Percentiles rank a stretch among this genome's conserved stretches.
phyloP scores from a whole-genome alignment of 1,284 basidiomycete species.

The Rhodotorula glutinis region DNA sequence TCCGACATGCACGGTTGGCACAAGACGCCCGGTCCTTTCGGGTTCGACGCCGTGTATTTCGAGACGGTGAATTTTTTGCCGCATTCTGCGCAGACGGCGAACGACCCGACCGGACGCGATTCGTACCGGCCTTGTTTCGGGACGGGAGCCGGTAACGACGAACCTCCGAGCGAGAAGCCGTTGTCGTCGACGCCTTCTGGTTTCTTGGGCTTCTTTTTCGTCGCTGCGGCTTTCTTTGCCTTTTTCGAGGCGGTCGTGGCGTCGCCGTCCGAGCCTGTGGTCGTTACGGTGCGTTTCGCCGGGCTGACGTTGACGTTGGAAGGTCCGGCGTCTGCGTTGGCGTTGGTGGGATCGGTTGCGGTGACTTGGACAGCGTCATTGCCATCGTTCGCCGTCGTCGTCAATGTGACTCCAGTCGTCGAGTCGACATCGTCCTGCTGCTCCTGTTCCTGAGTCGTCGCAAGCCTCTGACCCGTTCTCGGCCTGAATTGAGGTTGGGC shows the following conservation, averaged over 20 bases:
- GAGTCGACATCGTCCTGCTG: slow-evolving; percentile 18
- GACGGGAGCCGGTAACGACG: background rate
- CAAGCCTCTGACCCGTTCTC: background rate
- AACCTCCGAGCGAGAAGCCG: slow-evolving; percentile 23
- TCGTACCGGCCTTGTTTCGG: slow-evolving; percentile 37
- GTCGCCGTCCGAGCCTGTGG: background rate
- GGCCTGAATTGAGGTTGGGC: slow-evolving; percentile 48
- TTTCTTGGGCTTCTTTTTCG: slow-evolving; percentile 24
- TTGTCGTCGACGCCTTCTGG: background rate
- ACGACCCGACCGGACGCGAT: slow-evolving; percentile 61
- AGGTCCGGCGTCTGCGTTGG: slow-evolving; percentile 13
- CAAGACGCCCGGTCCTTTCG: slow-evolving; percentile 36
- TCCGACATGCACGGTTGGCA: slow-evolving; percentile 42
- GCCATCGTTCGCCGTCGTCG: background rate
- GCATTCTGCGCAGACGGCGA: slow-evolving; percentile 78
- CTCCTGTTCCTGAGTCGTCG: too few species aligned
- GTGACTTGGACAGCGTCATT: background rate
- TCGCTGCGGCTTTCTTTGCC: slow-evolving; percentile 2
- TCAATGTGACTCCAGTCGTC: background rate
- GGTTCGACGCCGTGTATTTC: slow-evolving; percentile 42
- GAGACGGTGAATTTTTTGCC: slow-evolving; percentile 76
- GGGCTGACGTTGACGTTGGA: background rate
- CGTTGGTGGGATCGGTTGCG: slow-evolving; percentile 42
- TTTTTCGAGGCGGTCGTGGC: slow-evolving; percentile 5
- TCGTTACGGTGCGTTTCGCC: background rate